Evolutionary conservation across 805 yeast species (phyloP), one percentile per base, ranked within the genome.

Genomic region (Candida boidinii): DNA sequence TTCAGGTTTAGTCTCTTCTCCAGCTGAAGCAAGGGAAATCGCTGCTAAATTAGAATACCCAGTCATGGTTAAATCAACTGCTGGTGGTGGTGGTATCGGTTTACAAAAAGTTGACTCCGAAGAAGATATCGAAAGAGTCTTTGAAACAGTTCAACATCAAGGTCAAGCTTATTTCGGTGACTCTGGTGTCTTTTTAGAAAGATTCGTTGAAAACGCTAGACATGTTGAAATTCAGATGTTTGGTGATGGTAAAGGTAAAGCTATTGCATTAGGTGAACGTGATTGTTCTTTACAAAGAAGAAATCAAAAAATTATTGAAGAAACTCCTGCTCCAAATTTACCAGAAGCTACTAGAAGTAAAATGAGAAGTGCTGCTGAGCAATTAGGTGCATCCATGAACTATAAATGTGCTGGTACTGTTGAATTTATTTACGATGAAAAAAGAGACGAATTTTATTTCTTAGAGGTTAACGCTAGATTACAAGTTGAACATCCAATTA

Each of bases 41-140:
- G 97, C 96, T 12, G 76, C 73, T 13, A 62, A 71, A 46, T 64
- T 90, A 31, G 82, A 72, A 36, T 92, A 85, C 48, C 97, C 97
- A 19, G 75, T 90, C 22, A 90, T 90, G 97, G 84, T 92, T 31
- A 90, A 90, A 60, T 82, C 95, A 17, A 92, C 98, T 39, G 97
- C 97, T 17, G 98, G 98, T 54, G 98, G 98, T 51, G 98, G 98
- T 59, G 98, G 98, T 61, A 90, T 90, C 51, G 98, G 98, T 43
- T 65, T 90, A 46, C 96, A 90, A 58, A 83, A 87, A 53, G 96
- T 88, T 38, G 95, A 88, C 49, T 69, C 76, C 23, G 83, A 73
- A 44, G 76, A 56, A 14, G 96, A 92, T 39, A 76, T 92, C 42
- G 84, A 76, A 60, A 64, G 81, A 40, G 94, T 88, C 11, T 90